A percentile compares a stretch with the other conserved stretches of the same genome.
phyloP scores from a whole-genome alignment of 768 basidiomycete genomes.

The Hydnum rufescens region DNA sequence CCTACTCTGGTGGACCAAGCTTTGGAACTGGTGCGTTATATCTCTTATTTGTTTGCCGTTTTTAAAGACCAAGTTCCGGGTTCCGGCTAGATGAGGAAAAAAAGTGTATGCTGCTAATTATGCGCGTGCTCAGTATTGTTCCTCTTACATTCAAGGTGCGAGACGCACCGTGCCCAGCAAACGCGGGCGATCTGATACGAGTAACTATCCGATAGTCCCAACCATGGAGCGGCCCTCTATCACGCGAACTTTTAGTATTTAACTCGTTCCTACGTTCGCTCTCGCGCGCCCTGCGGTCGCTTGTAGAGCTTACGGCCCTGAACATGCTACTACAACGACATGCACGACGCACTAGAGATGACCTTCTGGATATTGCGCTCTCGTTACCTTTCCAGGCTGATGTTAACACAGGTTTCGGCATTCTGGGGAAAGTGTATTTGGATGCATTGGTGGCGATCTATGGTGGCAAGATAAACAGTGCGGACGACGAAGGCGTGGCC shows the following conservation, averaged over 20 bases:
- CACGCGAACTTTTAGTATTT: conserved; percentile 91
- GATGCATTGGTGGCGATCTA: conserved; percentile 83
- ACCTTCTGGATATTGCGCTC: conserved; percentile 77
- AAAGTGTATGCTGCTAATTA: conserved; percentile 83
- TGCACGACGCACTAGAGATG: conserved; percentile 71
- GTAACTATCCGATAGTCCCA: conserved; percentile 33
- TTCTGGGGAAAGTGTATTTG: conserved; percentile 90
- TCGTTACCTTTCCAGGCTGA: conserved; percentile 90
- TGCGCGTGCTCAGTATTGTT: conserved; percentile 90
- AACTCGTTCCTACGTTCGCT: conserved; percentile 92
- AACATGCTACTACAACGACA: conserved; percentile 87
- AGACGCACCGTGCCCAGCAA: not conserved
- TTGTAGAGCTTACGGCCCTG: conserved; percentile 77
- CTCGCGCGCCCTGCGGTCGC: conserved; percentile 71
- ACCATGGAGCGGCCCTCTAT: conserved; percentile 90
- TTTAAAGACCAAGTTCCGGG: not conserved
- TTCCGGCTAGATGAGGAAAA: conserved; percentile 62
- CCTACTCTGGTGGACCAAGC: conserved; percentile 87
- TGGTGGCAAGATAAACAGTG: conserved; percentile 54
- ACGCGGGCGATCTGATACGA: not conserved
- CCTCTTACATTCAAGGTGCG: conserved; percentile 80
- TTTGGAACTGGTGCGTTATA: conserved; percentile 61
- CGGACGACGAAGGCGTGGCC: conserved; percentile 56
- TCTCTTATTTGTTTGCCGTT: conserved; percentile 15
- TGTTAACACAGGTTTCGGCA: conserved; percentile 95